Evolutionary conservation across 352 stramenopile species (phyloP).

Genomic region (Globisporangium irregulare): DNA sequence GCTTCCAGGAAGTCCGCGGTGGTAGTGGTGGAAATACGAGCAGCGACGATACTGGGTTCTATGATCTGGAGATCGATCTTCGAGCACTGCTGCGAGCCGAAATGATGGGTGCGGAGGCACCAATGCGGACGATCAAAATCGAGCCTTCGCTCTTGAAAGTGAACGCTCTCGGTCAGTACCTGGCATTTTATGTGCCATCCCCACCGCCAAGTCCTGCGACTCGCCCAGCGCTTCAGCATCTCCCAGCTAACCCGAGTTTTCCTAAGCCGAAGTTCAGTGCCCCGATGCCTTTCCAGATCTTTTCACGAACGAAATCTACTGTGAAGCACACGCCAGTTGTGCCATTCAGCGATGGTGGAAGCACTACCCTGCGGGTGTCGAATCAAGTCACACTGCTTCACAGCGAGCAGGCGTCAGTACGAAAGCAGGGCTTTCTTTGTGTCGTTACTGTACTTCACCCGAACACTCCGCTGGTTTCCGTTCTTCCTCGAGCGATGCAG

Average conservation of each 20-base stretch:
- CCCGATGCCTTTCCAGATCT: slow-evolving; percentile 5
- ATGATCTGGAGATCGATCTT: slow-evolving; percentile 22
- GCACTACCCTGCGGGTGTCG: neutral
- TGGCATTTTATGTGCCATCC: slow-evolving; percentile 3
- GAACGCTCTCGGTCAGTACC: slow-evolving; percentile 40
- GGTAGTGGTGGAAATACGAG: neutral
- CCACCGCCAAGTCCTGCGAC: neutral
- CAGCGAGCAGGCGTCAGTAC: slow-evolving; percentile 16
- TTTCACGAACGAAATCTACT: neutral
- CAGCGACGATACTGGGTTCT: neutral
- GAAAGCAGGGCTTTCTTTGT: slow-evolving; percentile 41
- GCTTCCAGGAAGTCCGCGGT: neutral
- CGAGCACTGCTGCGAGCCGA: slow-evolving; percentile 20
- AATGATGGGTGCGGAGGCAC: slow-evolving; percentile 25
- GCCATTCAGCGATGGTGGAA: neutral
- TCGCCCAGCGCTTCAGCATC: neutral
- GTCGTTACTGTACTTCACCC: slow-evolving; percentile 2
- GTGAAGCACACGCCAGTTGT: neutral
- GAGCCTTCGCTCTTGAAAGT: slow-evolving; percentile 29
- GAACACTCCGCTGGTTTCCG: slow-evolving; percentile 10
- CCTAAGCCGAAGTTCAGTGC: neutral
- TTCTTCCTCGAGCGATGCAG: slow-evolving; percentile 22
- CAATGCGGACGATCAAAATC: slow-evolving; percentile 46
- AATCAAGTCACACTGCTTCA: neutral
- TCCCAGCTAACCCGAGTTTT: neutral